A percentile compares a stretch with the other conserved stretches of the same genome.
These are phyloP conservation scores for Ploettnerulaceae sp. DNA, from an alignment of 2,329 filamentous ascomycete genomes.

Conservation along the genomic window DNA sequence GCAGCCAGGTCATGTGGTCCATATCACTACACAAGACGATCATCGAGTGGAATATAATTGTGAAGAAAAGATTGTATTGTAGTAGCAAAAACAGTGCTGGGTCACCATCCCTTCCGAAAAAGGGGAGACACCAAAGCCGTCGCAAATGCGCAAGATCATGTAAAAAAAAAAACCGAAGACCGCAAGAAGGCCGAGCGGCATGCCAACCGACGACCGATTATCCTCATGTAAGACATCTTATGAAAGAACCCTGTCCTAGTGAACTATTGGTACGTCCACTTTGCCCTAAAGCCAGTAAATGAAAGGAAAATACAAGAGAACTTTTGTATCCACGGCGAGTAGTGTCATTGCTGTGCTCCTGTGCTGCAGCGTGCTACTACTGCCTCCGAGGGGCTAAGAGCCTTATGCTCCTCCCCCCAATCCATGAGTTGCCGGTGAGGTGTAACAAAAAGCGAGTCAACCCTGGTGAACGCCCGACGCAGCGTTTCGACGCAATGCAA, in stretches of 20 bases:
- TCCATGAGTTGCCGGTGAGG: conserved; percentile 33
- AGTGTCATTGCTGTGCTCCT: conserved; percentile 30
- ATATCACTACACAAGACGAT: not conserved
- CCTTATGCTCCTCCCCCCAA: conserved; percentile 30
- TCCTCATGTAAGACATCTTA: no score
- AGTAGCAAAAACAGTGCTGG: conserved; percentile 17
- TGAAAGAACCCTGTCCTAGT: conserved; percentile 11
- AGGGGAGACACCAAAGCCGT: conserved; percentile 31
- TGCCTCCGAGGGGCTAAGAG: conserved; percentile 28
- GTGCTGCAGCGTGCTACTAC: conserved; percentile 28
- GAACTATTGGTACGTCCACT: conserved; percentile 3
- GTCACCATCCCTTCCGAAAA: conserved; percentile 28
- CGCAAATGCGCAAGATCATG: conserved; percentile 13
- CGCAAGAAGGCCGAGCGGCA: no score
- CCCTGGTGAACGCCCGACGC: conserved; percentile 15
- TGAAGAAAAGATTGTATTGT: conserved; percentile 3
- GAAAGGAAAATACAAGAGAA: conserved; percentile 19
- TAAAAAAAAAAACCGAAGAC: conserved; percentile 6
- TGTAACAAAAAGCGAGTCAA: conserved; percentile 23
- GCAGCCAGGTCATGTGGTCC: not conserved
- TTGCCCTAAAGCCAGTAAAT: conserved; percentile 4
- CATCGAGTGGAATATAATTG: not conserved
- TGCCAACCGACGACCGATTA: no score
- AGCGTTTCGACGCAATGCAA: conserved; percentile 23
- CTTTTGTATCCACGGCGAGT: conserved; percentile 27